These are phyloP conservation scores for Logfia minima DNA, from an alignment of 129 eudicot genomes.

Conservation along the genomic window DNA sequence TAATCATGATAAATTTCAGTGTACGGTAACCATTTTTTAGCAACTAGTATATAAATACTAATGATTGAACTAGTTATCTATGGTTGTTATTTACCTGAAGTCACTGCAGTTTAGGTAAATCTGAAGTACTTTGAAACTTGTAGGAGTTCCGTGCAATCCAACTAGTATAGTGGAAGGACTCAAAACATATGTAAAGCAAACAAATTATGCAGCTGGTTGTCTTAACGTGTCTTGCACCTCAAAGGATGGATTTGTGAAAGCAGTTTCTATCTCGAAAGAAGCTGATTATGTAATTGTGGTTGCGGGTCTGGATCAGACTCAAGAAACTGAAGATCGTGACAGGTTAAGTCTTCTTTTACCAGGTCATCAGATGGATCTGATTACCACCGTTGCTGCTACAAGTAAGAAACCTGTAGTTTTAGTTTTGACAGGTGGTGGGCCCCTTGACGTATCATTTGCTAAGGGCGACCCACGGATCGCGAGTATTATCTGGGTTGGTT, in stretches of 20 bases:
- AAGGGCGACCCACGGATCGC: constrained; percentile 54
- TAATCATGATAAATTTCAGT: background rate
- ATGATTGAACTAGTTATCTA: background rate
- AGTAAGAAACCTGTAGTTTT: constrained; percentile 67
- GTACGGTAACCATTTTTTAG: background rate
- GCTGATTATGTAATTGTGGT: constrained; percentile 75
- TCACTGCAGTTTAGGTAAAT: background rate
- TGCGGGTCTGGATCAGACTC: constrained; percentile 77
- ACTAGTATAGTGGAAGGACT: constrained; percentile 63
- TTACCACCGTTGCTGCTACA: constrained; percentile 53
- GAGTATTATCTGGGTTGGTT: constrained; percentile 89
- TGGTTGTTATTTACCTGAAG: background rate
- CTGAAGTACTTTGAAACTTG: constrained; percentile 17
- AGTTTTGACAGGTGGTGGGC: constrained; percentile 90
- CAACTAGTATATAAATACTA: background rate
- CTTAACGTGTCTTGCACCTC: constrained; percentile 67
- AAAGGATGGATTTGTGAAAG: constrained; percentile 46
- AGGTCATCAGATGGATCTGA: constrained; percentile 67
- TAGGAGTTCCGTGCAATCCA: constrained; percentile 76
- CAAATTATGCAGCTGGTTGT: constrained; percentile 61
- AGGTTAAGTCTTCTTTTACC: constrained; percentile 88
- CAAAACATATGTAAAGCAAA: constrained; percentile 45
- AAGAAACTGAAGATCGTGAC: constrained; percentile 90
- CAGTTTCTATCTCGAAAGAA: constrained; percentile 57
- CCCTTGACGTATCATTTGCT: constrained; percentile 84